phyloP scores from a whole-genome alignment of 2,329 filamentous ascomycete species.

The Aspergillus intermedius region DNA sequence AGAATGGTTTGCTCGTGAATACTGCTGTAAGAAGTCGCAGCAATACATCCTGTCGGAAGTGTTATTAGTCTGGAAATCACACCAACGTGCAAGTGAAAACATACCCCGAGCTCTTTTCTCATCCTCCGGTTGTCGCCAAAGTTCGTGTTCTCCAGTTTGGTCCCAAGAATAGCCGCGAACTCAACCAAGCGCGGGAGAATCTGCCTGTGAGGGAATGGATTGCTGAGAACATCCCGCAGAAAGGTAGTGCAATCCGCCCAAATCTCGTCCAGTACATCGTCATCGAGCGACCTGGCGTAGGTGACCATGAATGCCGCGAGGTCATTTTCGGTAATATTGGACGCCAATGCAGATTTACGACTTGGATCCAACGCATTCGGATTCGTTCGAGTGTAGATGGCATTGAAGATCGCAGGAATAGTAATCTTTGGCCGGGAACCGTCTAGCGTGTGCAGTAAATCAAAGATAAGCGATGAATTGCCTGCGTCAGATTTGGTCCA shows the following conservation, averaged over 20 bases:
- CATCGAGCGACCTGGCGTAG: slow-evolving; percentile 83
- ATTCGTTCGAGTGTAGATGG: slow-evolving; percentile 91
- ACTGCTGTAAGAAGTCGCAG: slow-evolving; percentile 82
- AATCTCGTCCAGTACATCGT: slow-evolving; percentile 97
- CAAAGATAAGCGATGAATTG: slow-evolving; percentile 64
- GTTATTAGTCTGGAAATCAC: slow-evolving; percentile 14
- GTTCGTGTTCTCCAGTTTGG: slow-evolving; percentile 96
- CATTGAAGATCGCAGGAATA: slow-evolving; percentile 90
- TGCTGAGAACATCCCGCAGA: slow-evolving; percentile 78
- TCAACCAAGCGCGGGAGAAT: slow-evolving; percentile 79
- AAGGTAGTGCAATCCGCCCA: slow-evolving; percentile 94
- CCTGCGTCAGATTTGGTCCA: slow-evolving; percentile 58
- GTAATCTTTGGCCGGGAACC: slow-evolving; percentile 85
- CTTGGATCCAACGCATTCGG: slow-evolving; percentile 69
- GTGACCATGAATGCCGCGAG: slow-evolving; percentile 83
- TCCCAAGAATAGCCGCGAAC: slow-evolving; percentile 81
- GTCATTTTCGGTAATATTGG: slow-evolving; percentile 74
- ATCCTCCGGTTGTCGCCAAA: slow-evolving; percentile 92
- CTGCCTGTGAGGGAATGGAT: slow-evolving; percentile 91
- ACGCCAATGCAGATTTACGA: slow-evolving; percentile 81
- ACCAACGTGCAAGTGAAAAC: slow-evolving; percentile 27
- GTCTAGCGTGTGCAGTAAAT: slow-evolving; percentile 82
- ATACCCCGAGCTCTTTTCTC: slow-evolving; percentile 78
- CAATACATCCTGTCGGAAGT: slow-evolving; percentile 66
- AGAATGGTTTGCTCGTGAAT: slow-evolving; percentile 78